These are phyloP conservation scores for Colletotrichum tamarilloi DNA, from an alignment of 2,329 filamentous ascomycete species.

Conservation along the genomic window DNA sequence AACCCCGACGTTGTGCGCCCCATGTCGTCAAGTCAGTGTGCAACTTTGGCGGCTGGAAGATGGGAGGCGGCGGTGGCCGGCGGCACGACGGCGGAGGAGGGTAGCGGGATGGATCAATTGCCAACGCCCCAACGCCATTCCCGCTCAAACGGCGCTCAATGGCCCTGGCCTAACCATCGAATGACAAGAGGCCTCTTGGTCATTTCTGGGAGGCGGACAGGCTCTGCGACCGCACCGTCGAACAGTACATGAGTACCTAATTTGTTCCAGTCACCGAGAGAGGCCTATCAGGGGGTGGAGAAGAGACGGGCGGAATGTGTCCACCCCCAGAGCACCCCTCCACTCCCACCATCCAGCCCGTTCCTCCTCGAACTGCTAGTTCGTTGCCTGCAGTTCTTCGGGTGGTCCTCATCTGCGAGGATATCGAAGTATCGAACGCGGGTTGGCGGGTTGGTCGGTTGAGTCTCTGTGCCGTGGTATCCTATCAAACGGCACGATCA, in stretches of 20 bases:
- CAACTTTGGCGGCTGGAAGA: neutral
- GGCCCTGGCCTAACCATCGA: neutral
- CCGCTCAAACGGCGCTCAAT: neutral
- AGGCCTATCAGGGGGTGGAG: conserved; percentile 29
- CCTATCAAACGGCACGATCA: conserved; percentile 18
- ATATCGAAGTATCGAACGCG: conserved; percentile 5
- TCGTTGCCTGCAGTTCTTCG: neutral
- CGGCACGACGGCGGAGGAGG: neutral
- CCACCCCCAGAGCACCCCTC: conserved; percentile 15
- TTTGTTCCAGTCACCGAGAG: conserved; percentile 16
- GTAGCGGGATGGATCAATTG: conserved; percentile 22
- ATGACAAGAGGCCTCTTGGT: neutral
- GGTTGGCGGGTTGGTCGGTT: neutral
- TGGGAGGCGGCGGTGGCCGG: conserved; percentile 1
- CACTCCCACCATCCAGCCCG: conserved; percentile 5
- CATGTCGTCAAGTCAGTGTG: neutral
- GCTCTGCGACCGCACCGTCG: neutral
- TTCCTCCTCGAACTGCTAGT: neutral
- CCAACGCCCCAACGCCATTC: neutral
- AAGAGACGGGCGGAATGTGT: neutral
- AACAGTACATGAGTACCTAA: neutral
- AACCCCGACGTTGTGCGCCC: neutral
- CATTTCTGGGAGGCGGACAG: neutral
- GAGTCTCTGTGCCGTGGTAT: neutral
- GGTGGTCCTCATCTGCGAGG: neutral